Evolutionary conservation across 805 yeast species (phyloP).

Genomic region (Hanseniaspora thailandica): DNA sequence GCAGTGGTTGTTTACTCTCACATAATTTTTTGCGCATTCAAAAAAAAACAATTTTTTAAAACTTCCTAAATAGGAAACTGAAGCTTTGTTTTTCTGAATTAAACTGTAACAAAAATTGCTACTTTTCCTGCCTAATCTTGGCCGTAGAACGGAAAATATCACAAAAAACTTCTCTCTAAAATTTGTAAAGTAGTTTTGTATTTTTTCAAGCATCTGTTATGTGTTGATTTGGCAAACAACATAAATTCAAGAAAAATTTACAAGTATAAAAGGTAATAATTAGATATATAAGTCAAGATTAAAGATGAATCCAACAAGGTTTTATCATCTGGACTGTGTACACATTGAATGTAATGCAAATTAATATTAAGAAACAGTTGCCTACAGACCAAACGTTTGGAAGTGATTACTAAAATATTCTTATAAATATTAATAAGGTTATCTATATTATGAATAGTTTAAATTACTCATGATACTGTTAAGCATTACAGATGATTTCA

Average conservation of each 20-base stretch:
- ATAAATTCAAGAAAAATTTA: no score
- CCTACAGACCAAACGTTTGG: no score
- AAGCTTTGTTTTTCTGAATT: neutral
- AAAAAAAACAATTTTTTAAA: neutral
- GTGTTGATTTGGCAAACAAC: no score
- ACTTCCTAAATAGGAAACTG: neutral
- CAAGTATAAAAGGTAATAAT: no score
- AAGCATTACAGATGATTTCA: neutral
- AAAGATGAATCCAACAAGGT: no score
- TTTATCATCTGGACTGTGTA: neutral
- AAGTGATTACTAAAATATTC: neutral
- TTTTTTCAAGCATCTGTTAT: no score
- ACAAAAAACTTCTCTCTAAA: neutral
- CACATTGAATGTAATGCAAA: neutral
- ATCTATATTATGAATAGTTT: neutral
- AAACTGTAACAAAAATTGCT: neutral
- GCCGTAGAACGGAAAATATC: neutral
- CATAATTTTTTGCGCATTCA: neutral
- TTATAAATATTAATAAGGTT: neutral
- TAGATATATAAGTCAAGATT: no score
- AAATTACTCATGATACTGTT: neutral
- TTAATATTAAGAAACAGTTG: neutral
- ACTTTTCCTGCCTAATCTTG: neutral
- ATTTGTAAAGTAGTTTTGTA: neutral
- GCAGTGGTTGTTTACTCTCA: neutral